Conservation (phyloP, 768 basidiomycete species). For the Suillus ampliporus region DNA sequence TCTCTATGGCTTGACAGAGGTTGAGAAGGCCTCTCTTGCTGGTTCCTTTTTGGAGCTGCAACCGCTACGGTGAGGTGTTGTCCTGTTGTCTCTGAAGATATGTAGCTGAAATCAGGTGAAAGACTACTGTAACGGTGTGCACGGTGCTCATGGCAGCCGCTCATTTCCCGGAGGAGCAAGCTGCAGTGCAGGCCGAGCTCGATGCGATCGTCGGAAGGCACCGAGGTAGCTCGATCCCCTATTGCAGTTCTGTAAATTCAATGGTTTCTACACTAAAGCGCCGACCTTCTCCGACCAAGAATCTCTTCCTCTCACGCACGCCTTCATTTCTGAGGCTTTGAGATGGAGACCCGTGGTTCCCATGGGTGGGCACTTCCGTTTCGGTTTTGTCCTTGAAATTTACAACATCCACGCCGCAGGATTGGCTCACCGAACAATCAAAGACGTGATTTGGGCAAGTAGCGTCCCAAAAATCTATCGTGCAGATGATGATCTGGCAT, state of each 20-base stretch:
- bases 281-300: constrained; percentile 21
- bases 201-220: constrained; percentile 52
- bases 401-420: not conserved
- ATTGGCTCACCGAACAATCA: constrained; percentile 1
- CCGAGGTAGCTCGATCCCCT: constrained; percentile 14
- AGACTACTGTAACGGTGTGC: constrained; percentile 55
- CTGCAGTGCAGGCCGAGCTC: constrained; percentile 54
- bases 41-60: constrained; percentile 64
- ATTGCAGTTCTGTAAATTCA: not conserved
- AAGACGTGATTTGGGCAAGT: constrained; percentile 10
- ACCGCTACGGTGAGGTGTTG: constrained; percentile 48
- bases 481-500: not conserved
- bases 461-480: not conserved
- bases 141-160: constrained; percentile 56
- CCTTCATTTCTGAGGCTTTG: constrained; percentile 42
- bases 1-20: constrained; percentile 52
- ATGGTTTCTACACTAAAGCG: not conserved
- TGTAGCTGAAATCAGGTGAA: not conserved
- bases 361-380: constrained; percentile 28
- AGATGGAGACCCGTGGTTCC: constrained; percentile 39
- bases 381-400: not conserved
- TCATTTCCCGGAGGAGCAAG: constrained; percentile 53
- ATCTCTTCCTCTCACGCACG: constrained; percentile 39
- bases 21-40: constrained; percentile 61
- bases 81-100: constrained; percentile 1